A percentile compares a stretch with the other conserved stretches of the same genome.
Conservation (phyloP, 2,329 filamentous ascomycete genomes). For the Ascochyta fabae region DNA sequence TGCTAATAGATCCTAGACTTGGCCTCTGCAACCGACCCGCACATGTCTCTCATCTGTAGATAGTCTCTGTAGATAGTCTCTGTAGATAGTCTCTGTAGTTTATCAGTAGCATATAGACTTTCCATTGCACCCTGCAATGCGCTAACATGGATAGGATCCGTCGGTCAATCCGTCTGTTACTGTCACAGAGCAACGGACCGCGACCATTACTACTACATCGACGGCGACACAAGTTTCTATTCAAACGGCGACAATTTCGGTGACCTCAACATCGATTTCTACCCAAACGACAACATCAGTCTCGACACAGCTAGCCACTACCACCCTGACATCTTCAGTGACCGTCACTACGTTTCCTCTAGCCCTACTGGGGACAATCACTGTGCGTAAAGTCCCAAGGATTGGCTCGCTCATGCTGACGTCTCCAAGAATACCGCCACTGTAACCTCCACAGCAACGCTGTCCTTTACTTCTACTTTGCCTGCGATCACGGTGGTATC, state of each 20-base stretch:
- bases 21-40: neutral
- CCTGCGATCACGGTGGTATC: neutral
- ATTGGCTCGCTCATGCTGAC: neutral
- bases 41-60: neutral
- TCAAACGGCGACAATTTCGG: neutral
- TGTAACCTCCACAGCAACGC: neutral
- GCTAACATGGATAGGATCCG: constrained; percentile 9
- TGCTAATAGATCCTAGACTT: neutral
- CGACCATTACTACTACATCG: neutral
- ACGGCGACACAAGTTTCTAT: neutral
- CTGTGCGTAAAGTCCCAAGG: neutral
- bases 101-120: constrained; percentile 2
- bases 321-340: neutral
- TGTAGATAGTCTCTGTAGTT: neutral
- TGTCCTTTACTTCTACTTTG: neutral
- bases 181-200: constrained; percentile 5
- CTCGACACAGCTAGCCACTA: neutral
- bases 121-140: neutral
- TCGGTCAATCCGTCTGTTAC: neutral
- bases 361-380: neutral
- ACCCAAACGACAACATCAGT: neutral
- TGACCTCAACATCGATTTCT: neutral
- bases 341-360: neutral
- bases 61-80: constrained; percentile 1
- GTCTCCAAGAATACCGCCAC: neutral